Evolutionary conservation across 2,329 filamentous ascomycete genomes (phyloP).

Genomic region (Paracamarosporium sp.): DNA sequence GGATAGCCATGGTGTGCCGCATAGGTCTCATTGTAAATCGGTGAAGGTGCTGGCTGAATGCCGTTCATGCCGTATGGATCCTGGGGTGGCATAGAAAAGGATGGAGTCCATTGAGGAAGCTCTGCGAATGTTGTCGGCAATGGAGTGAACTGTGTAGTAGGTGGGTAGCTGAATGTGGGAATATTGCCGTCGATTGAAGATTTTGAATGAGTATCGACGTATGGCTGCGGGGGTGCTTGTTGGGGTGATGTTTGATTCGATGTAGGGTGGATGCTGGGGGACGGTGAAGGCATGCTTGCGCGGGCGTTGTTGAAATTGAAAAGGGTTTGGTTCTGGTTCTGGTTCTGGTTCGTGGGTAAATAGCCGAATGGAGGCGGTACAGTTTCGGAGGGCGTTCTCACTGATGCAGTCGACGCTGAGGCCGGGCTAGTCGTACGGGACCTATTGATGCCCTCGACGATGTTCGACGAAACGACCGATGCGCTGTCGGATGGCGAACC

Average conservation of each 20-base stretch:
- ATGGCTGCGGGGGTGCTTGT: constrained; percentile 28
- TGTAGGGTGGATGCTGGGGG: constrained; percentile 25
- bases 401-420: constrained; percentile 45
- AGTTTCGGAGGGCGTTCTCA: constrained; percentile 46
- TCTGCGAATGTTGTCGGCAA: constrained; percentile 46
- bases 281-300: constrained; percentile 23
- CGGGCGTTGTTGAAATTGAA: constrained; percentile 35
- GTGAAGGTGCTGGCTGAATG: constrained; percentile 31
- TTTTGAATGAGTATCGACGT: constrained; percentile 39
- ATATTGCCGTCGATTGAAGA: constrained; percentile 34
- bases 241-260: constrained; percentile 35
- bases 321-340: constrained; percentile 21
- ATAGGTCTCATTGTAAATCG: constrained; percentile 43
- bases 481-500: constrained; percentile 56
- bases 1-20: constrained; percentile 44
- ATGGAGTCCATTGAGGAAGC: constrained; percentile 45
- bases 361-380: constrained; percentile 44
- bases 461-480: constrained; percentile 47
- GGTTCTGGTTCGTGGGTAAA: constrained; percentile 38
- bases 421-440: constrained; percentile 56
- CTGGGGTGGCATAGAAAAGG: constrained; percentile 41
- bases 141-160: constrained; percentile 37
- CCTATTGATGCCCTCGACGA: constrained; percentile 50
- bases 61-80: constrained; percentile 33
- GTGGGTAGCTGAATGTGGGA: constrained; percentile 36